Evolutionary conservation across 148 eudicot species (phyloP), one percentile per base, ranked within the genome.

Genomic region (Vaccinium macrocarpon): DNA sequence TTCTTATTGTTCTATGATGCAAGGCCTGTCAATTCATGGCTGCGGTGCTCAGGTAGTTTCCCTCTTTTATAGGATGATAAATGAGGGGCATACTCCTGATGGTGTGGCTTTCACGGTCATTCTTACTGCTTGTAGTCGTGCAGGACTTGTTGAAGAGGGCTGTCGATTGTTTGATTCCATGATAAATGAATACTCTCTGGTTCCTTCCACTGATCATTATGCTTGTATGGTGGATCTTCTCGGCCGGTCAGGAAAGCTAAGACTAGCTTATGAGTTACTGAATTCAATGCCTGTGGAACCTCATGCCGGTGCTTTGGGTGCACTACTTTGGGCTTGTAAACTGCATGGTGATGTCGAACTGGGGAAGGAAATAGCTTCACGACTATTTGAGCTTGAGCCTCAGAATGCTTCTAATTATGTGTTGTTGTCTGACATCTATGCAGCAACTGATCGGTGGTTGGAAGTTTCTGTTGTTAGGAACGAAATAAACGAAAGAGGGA

Each of bases 301-400:
- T 35, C 90, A 91, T 88, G 91, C 89, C 53, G 92, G 92, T 86
- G 90, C 93, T 3, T 94, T 96, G 98, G 93, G 95, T 25, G 91
- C 98, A 25, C 93, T 94, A 88, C 94, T 94, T 78, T 93, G 91
- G 86, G 94, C 96, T 51, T 94, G 96, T 89, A 86, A 85, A 73
- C 77, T 93, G 82, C 91, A 94, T 55, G 61, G 89, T 70, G 87
- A 93, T 78, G 46, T 85, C 52, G 89, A 89, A 57, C 83, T 94
- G 56, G 95, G 89, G 8, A 91, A 91, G 87, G 56, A 83, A 51
- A 88, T 92, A 1, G 95, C 92, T 35, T 81, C 56, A 61, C 87
- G 84, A 42, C 89, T 94, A 52, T 78, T 87, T 79, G 88, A 92
- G 86, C 74, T 92, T 82, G 95, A 94, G 86, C 98, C 95, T 16